Base-by-base conservation (phyloP, 345 rosid genomes). In the Hibiscus syriacus region DNA sequence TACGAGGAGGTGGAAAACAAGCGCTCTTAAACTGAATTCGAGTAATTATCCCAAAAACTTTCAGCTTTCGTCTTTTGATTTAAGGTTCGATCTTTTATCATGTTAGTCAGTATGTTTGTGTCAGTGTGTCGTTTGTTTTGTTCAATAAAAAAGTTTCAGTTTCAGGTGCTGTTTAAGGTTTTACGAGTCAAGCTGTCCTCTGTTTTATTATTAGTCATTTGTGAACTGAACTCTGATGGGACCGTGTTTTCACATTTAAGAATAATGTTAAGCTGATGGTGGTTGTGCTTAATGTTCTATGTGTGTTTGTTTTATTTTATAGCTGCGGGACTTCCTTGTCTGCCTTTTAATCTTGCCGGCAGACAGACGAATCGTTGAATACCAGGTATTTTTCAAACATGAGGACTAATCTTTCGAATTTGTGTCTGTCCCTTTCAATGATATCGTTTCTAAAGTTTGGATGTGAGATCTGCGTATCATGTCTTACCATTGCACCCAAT, bases 331-430 rank as follows among this genome's bases (percentile, higher is more conserved):
- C 68, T 61, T 41, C 54, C 32, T 50, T 23, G 46, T 30, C 73
- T 60, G 38, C 67, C 10, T 9, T 41, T 26, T 68, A 66, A 46
- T 60, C 67, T 46, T 43, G 25, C 49, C 73, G 39, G 58, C 66
- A 70, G 73, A 70, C 38, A 70, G 73, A 70, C 25, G 52, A 66
- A 8, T 13, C n/a, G 50, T n/a, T n/a, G n/a, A n/a, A 6, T n/a
- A 64, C 27, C 45, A 74, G 77, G 73, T 74, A 64, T 69, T 64
- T 74, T 55, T 13, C 38, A 34, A 5, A 34, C 38, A 34, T 0
- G 7, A 34, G n/a, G 38, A 34, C 38, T 34, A 34, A 34, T 34
- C 9, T 34, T 34, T 34, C n/a, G n/a, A n/a, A n/a, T n/a, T n/a
- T n/a, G n/a, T n/a, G n/a, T n/a, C n/a, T n/a, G n/a, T n/a, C n/a